A percentile compares a stretch with the other conserved stretches of the same genome.
Conservation (phyloP, 176 grass and related monocot genomes). For the Paspalum notatum region DNA sequence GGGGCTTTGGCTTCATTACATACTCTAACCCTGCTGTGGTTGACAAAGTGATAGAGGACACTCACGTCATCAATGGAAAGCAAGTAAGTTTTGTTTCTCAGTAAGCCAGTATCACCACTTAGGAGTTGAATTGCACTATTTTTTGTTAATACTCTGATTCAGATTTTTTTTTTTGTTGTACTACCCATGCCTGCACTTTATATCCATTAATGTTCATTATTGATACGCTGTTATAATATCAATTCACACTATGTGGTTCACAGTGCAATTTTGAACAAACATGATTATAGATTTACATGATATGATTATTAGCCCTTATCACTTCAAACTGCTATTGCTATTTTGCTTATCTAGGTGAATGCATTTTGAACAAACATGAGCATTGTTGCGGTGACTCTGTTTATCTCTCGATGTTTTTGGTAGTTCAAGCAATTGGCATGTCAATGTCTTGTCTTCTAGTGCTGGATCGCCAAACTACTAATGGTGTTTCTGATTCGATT, state of each 20-base stretch:
- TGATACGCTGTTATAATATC: neutral
- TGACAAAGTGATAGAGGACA: slow-evolving; percentile 84
- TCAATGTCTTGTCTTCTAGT: no score
- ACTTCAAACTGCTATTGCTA: neutral
- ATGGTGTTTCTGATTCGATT: neutral
- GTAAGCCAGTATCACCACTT: neutral
- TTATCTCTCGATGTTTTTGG: slow-evolving; percentile 12
- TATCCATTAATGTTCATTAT: neutral
- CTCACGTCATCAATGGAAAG: slow-evolving; percentile 81
- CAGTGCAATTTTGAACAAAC: neutral
- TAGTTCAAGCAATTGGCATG: slow-evolving; percentile 5
- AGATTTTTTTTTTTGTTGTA: neutral
- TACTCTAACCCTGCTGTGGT: slow-evolving; percentile 74
- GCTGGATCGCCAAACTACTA: slow-evolving; percentile 3
- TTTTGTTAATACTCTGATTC: neutral
- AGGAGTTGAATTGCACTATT: neutral
- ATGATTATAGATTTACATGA: neutral
- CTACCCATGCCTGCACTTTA: neutral
- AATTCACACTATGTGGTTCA: neutral
- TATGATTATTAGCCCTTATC: neutral
- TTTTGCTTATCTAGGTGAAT: slow-evolving; percentile 1
- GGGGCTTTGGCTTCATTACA: slow-evolving; percentile 97
- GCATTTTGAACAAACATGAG: neutral
- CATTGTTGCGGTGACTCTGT: neutral
- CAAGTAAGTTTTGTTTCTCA: slow-evolving; percentile 61